Evolutionary conservation across 73 alveolate species (phyloP), one percentile per base, ranked within the genome.

Genomic region (Paramecium octaurelia): DNA sequence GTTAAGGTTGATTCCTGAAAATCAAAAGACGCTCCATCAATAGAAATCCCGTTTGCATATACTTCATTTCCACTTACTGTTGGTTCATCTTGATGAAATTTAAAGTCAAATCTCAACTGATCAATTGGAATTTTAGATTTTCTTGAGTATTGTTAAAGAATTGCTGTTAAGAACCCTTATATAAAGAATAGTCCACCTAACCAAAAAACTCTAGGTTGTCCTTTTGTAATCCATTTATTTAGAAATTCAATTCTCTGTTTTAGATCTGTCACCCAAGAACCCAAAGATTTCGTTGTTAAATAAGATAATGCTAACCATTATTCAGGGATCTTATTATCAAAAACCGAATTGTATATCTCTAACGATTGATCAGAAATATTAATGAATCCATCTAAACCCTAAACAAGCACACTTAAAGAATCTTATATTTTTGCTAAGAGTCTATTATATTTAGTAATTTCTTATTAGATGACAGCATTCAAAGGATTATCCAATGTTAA

Each of bases 181-280:
- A 98, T 96, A 93, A 93, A 96, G 77, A 94, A 96, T 86, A 96
- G 93, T 5, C 98, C 98, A 8, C 97, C 93, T 48, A 96, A 91
- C 98, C 99, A 96, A 60, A 96, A 96, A 35, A 93, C 91, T 64
- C 48, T 92, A 14, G 99, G 99, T 3, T 96, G 85, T 12, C 99
- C 99, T 12, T 95, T 86, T 36, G 92, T 92, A 40, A 96, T 94
- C 99, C 99, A 96, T n/a, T 70, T 94, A 69, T 95, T 58, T 84
- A 96, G 92, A 83, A 93, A 96, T 48, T 95, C 86, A 43, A 96
- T 50, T 93, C 99, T 95, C 20, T 95, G 83, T 50, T 92, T 76
- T 83, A 96, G 92, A 92, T 96, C 98, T 76, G 92, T 94, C 23
- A 95, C 93, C 97, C 96, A 96, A 16, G 97, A 93, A 71, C 95